Conservation (phyloP, 495 filamentous ascomycete species). For the Aspergillus hancockii region DNA sequence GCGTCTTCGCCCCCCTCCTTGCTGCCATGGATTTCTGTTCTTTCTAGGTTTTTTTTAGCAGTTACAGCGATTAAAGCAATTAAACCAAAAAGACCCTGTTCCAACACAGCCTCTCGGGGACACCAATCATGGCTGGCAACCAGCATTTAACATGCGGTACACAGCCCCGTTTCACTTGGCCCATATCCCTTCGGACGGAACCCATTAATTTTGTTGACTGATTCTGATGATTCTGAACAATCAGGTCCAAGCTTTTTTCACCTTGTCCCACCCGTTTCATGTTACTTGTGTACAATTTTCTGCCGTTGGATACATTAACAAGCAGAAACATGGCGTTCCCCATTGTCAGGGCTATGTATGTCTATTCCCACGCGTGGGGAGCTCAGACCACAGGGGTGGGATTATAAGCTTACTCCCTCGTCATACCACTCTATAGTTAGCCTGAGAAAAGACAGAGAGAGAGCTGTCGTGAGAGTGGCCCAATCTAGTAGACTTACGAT, state of each 20-base stretch:
- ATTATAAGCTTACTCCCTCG: no score
- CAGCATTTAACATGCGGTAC: not conserved
- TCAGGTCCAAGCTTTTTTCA: not conserved
- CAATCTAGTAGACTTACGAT: no score
- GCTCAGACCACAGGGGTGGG: no score
- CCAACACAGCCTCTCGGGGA: not conserved
- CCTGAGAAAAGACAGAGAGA: not conserved
- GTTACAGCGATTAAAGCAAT: no score
- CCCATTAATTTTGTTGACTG: not conserved
- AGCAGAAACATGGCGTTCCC: not conserved
- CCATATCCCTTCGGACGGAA: not conserved
- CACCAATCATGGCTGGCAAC: not conserved
- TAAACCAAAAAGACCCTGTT: not conserved
- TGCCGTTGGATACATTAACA: not conserved
- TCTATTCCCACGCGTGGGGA: no score
- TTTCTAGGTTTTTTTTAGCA: slow-evolving; percentile 1
- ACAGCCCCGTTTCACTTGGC: slow-evolving; percentile 1
- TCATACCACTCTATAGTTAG: no score
- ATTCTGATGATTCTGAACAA: not conserved
- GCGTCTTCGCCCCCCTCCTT: not conserved
- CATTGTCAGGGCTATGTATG: not conserved
- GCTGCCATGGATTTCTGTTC: not conserved
- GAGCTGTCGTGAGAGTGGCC: no score
- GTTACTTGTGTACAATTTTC: not conserved
- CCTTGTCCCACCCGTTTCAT: not conserved